phyloP scores from a whole-genome alignment of 345 rosid genomes.

The Gossypium longicalyx region DNA sequence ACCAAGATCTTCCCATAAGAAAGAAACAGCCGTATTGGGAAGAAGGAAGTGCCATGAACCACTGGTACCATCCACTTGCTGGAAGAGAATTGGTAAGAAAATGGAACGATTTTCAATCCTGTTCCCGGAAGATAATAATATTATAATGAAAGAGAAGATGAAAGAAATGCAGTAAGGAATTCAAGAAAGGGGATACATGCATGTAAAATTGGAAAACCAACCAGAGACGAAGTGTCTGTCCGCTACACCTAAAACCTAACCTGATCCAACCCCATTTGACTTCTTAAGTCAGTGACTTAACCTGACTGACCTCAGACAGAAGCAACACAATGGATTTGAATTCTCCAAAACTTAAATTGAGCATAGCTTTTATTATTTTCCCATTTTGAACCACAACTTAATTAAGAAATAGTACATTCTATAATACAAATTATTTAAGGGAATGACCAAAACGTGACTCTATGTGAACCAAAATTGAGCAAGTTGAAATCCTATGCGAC shows the following conservation, averaged over 20 bases:
- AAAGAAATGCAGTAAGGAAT: conserved; percentile 13
- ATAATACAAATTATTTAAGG: not conserved
- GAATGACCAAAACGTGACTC: not conserved
- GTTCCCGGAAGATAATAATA: conserved; percentile 26
- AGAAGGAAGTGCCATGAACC: conserved; percentile 87
- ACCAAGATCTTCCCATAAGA: conserved; percentile 96
- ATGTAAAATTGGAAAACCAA: not conserved
- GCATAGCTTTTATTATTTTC: not conserved
- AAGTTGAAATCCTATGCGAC: not conserved
- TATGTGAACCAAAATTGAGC: not conserved
- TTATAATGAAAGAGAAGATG: conserved; percentile 8
- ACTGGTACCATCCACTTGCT: conserved; percentile 66
- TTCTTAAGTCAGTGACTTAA: not conserved
- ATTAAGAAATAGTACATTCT: not conserved
- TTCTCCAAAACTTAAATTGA: not conserved
- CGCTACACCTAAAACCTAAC: not conserved
- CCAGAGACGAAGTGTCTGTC: not conserved
- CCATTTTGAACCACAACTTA: not conserved
- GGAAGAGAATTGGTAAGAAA: conserved; percentile 76
- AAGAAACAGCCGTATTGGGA: conserved; percentile 85
- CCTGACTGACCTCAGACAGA: not conserved
- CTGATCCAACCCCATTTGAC: not conserved
- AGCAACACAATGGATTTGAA: not conserved
- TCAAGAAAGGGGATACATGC: not conserved
- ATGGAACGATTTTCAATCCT: conserved; percentile 95